Conservation (phyloP, 257 asterid species). For the Nicotiana noctiflora region DNA sequence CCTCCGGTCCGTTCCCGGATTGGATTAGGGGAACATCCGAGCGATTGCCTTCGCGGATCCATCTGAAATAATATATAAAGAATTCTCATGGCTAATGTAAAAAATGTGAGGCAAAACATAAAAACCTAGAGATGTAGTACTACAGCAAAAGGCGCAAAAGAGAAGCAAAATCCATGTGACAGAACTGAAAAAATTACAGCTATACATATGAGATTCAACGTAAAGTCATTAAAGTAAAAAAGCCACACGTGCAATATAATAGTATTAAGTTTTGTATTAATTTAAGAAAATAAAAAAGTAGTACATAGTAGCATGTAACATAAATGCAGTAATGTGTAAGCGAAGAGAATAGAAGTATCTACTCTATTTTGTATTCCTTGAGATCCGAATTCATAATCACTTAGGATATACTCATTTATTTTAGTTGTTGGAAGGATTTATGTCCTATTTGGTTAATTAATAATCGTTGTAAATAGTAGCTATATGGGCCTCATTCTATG, state of each 20-base stretch:
- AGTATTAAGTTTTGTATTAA: neutral
- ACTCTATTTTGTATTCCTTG: neutral
- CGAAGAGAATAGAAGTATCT: neutral
- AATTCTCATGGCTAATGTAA: neutral
- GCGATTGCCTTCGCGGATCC: too few species aligned
- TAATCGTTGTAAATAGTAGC: too few species aligned
- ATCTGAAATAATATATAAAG: too few species aligned
- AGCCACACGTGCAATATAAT: neutral
- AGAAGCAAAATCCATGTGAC: neutral
- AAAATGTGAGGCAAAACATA: neutral
- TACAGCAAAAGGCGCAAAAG: neutral
- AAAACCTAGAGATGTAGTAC: neutral
- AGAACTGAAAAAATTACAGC: neutral
- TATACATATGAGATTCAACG: neutral
- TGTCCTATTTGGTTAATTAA: neutral
- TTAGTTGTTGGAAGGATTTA: neutral
- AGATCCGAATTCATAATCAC: neutral
- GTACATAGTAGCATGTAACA: neutral
- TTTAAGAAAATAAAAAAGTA: neutral
- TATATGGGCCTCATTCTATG: too few species aligned
- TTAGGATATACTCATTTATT: neutral
- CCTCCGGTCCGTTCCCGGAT: too few species aligned
- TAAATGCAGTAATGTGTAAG: neutral
- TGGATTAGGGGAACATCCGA: too few species aligned
- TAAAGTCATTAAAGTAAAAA: neutral